phyloP scores from a whole-genome alignment of 345 rosid species.

The Hypericum androsaemum region DNA sequence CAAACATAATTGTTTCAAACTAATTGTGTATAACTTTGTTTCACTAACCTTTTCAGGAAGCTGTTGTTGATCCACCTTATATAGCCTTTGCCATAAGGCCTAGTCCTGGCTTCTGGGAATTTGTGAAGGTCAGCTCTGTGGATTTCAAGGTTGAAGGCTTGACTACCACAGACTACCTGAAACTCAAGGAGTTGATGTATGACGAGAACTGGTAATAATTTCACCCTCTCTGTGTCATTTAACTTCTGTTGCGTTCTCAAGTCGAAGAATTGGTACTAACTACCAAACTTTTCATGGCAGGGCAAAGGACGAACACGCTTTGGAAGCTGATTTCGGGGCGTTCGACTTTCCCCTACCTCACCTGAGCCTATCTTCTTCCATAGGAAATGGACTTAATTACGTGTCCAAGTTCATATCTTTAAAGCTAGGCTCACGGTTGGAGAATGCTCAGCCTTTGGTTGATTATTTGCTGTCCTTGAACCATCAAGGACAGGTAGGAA shows the following conservation, averaged over 20 bases:
- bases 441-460: constrained; percentile 51
- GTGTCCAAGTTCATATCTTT: constrained; percentile 40
- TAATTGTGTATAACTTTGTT: too few relatives aligned
- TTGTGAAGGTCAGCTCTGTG: constrained; percentile 40
- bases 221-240: neutral
- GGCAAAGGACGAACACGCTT: constrained; percentile 52
- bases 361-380: constrained; percentile 46
- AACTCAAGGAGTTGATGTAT: constrained; percentile 47
- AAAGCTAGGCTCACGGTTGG: constrained; percentile 33
- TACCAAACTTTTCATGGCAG: constrained; percentile 16
- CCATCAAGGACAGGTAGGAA: constrained; percentile 49
- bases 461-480: constrained; percentile 52
- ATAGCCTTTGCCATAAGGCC: constrained; percentile 58
- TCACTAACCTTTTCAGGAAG: constrained; percentile 34
- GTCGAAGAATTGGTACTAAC: neutral
- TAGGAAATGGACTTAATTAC: constrained; percentile 52
- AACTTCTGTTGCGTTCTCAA: too few relatives aligned
- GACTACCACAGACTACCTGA: constrained; percentile 40
- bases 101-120: constrained; percentile 69
- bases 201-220: constrained; percentile 44
- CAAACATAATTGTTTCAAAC: too few relatives aligned
- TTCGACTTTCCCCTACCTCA: constrained; percentile 47
- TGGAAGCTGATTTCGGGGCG: constrained; percentile 73
- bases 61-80: constrained; percentile 53
- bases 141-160: constrained; percentile 41